Evolutionary conservation across 2,329 filamentous ascomycete genomes (phyloP).

Genomic region (Bretziella fagacearum): DNA sequence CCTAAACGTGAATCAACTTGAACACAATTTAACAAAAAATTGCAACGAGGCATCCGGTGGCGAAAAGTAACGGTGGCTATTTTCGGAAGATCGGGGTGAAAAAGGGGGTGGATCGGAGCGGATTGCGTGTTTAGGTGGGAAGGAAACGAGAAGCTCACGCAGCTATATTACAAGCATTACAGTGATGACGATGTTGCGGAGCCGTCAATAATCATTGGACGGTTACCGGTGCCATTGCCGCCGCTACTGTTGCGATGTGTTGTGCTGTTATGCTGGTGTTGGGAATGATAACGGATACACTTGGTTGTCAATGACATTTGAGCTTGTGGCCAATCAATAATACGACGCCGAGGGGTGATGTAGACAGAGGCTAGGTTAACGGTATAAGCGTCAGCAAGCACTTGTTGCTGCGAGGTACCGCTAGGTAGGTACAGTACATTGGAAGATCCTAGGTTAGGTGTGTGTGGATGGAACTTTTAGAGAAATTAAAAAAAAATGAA

Average conservation of each 20-base stretch:
- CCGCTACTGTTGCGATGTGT: not conserved
- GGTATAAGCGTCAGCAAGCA: too few species aligned
- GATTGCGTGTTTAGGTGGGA: not conserved
- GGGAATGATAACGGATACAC: too few species aligned
- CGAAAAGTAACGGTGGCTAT: not conserved
- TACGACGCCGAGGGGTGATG: too few species aligned
- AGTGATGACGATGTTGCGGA: not conserved
- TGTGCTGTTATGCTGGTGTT: not conserved
- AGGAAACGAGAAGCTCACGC: not conserved
- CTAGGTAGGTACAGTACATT: too few species aligned
- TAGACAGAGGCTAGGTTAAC: too few species aligned
- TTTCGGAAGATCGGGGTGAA: not conserved
- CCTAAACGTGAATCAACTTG: not conserved
- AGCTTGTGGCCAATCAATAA: too few species aligned
- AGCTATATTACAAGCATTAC: too few species aligned
- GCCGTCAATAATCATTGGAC: not conserved
- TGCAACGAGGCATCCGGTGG: constrained; percentile 6
- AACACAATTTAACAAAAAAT: not conserved
- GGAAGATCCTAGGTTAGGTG: too few species aligned
- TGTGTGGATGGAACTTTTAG: too few species aligned
- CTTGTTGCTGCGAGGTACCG: too few species aligned
- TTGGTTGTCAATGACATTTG: too few species aligned
- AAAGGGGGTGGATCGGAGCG: not conserved
- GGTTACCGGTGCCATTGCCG: not conserved
- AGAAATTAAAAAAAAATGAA: too few species aligned